Conservation (phyloP, 2,329 filamentous ascomycete species). For the Hypoxylon sp. region DNA sequence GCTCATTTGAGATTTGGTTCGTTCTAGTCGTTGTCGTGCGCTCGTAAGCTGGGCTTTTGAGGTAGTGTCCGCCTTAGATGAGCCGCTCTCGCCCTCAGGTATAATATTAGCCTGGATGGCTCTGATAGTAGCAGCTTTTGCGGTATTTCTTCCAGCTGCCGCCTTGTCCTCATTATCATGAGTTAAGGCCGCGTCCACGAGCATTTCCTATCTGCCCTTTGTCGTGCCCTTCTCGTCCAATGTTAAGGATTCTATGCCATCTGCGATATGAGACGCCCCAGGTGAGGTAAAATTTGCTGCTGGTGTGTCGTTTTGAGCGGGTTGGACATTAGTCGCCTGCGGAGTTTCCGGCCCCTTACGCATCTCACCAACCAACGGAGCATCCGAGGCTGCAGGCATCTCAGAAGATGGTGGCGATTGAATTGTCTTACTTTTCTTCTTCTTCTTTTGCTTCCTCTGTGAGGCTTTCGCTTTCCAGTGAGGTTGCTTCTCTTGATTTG, state of each 20-base stretch:
- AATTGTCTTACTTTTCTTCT: not conserved
- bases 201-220: not conserved
- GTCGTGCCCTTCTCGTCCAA: not conserved
- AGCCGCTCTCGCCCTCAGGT: not conserved
- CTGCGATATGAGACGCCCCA: not conserved
- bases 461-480: constrained; percentile 1
- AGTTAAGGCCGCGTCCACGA: not conserved
- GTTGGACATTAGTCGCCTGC: not conserved
- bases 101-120: not conserved
- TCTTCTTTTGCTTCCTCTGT: constrained; percentile 3
- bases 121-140: not conserved
- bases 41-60: not conserved
- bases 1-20: not conserved
- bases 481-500: not conserved
- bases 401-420: not conserved
- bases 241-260: not conserved
- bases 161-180: not conserved
- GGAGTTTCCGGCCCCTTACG: not conserved
- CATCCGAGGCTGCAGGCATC: not conserved
- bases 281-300: not conserved
- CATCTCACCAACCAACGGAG: not conserved
- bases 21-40: not conserved
- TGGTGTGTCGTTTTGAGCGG: not conserved
- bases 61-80: not conserved
- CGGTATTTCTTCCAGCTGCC: not conserved